A percentile compares a stretch with the other conserved stretches of the same genome.
phyloP scores from a whole-genome alignment of 192 early-diverging fungal species.

The Podila minutissima region DNA sequence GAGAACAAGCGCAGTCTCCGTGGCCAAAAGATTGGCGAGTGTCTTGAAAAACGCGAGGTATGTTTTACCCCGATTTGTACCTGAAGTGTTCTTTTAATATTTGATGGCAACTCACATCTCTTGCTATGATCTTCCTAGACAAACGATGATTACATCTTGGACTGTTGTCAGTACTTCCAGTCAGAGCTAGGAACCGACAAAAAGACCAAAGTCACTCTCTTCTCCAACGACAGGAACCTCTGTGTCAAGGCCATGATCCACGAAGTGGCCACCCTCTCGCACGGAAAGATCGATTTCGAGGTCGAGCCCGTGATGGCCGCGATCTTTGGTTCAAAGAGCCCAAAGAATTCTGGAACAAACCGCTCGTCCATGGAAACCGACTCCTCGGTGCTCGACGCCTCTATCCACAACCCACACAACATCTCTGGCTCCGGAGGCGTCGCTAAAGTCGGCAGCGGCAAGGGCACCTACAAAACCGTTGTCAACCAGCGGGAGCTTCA shows the following conservation, averaged over 20 bases:
- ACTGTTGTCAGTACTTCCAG: slow-evolving; percentile 62
- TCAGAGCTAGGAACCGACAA: slow-evolving; percentile 34
- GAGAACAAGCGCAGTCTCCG: slow-evolving; percentile 32
- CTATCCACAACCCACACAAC: not conserved
- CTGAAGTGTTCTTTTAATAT: not conserved
- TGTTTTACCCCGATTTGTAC: not conserved
- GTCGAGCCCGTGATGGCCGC: slow-evolving; percentile 1
- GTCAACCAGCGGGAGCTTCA: slow-evolving; percentile 33
- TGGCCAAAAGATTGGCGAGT: slow-evolving; percentile 63
- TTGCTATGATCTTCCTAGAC: slow-evolving; percentile 8
- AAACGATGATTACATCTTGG: slow-evolving; percentile 67
- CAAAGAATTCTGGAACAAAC: not conserved
- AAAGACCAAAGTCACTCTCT: slow-evolving; percentile 44
- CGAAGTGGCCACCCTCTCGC: slow-evolving; percentile 51
- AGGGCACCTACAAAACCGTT: slow-evolving; percentile 11
- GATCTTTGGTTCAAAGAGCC: not conserved
- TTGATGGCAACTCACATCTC: not conserved
- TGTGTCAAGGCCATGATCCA: slow-evolving; percentile 68
- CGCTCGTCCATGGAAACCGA: not conserved
- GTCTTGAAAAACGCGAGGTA: slow-evolving; percentile 11
- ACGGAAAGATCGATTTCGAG: slow-evolving; percentile 27
- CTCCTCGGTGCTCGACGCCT: not conserved
- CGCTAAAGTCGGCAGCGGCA: not conserved
- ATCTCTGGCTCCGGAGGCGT: not conserved
- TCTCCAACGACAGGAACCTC: slow-evolving; percentile 69